Conservation (phyloP, 2,329 filamentous ascomycete genomes). For the Rhynchosporium agropyri region DNA sequence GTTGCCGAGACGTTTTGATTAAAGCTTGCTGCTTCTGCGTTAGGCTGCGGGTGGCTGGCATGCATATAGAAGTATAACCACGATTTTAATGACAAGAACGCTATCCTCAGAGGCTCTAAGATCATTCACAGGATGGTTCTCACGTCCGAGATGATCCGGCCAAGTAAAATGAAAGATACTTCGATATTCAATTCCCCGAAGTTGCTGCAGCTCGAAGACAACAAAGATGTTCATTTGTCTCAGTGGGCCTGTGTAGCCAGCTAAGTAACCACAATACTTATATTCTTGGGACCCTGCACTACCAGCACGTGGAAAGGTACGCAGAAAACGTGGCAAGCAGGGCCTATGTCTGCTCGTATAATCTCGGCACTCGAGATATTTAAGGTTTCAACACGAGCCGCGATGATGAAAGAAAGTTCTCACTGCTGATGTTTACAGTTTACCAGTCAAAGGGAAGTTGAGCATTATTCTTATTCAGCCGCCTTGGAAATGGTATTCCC, state of each 20-base stretch:
- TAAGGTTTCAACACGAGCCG: slow-evolving; percentile 2
- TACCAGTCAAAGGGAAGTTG: too few species aligned
- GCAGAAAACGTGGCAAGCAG: slow-evolving; percentile 15
- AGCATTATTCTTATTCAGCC: too few species aligned
- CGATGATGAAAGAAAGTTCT: not conserved
- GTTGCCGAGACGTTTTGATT: too few species aligned
- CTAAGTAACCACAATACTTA: not conserved
- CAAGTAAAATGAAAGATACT: not conserved
- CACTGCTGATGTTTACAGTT: too few species aligned
- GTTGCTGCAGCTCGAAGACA: not conserved
- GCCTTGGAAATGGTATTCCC: not conserved
- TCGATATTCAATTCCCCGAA: not conserved
- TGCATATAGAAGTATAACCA: not conserved
- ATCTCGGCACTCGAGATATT: not conserved
- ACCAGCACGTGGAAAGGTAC: slow-evolving; percentile 15
- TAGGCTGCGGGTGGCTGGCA: not conserved
- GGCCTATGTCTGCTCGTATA: not conserved
- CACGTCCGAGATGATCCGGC: not conserved
- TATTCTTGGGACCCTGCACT: not conserved
- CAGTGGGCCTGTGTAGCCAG: not conserved
- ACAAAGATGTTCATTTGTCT: not conserved
- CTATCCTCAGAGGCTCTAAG: not conserved
- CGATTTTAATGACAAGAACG: not conserved
- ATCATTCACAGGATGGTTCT: slow-evolving; percentile 10
- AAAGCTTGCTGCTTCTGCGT: too few species aligned